Percentiles rank a stretch among this genome's conserved stretches.
These are phyloP conservation scores for Daphne laureola DNA, from an alignment of 441 rosid genomes.

Conservation along the genomic window DNA sequence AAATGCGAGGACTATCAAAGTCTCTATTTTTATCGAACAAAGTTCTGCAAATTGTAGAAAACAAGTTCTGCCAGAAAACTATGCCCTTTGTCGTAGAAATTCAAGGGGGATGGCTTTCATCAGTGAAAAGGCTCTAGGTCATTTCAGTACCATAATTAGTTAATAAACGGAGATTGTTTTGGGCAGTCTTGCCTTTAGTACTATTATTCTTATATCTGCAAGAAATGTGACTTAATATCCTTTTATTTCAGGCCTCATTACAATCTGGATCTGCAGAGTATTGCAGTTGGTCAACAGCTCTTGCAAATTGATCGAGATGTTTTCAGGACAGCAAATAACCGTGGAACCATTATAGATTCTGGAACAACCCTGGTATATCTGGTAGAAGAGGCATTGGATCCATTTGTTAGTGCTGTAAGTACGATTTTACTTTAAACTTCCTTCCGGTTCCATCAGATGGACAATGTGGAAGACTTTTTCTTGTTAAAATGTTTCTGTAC, in stretches of 20 bases:
- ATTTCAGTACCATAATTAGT: too few species aligned
- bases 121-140: too few species aligned
- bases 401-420: conserved; percentile 62
- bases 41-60: too few species aligned
- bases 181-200: too few species aligned
- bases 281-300: conserved; percentile 47
- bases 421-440: conserved; percentile 5
- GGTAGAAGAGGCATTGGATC: conserved; percentile 62
- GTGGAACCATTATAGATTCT: conserved; percentile 65
- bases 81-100: too few species aligned
- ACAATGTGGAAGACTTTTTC: not conserved
- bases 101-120: too few species aligned
- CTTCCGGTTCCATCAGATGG: not conserved
- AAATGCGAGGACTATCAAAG: too few species aligned
- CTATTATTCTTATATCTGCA: conserved; percentile 7
- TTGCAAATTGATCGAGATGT: conserved; percentile 40
- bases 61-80: too few species aligned
- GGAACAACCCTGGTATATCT: conserved; percentile 74
- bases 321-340: conserved; percentile 42
- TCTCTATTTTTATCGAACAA: too few species aligned
- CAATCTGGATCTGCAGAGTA: conserved; percentile 57
- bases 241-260: conserved; percentile 60
- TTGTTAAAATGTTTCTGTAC: not conserved
- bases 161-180: not conserved
- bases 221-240: conserved; percentile 15